These are phyloP conservation scores for Claviceps monticola DNA, from an alignment of 2,329 filamentous ascomycete genomes.

Conservation along the genomic window DNA sequence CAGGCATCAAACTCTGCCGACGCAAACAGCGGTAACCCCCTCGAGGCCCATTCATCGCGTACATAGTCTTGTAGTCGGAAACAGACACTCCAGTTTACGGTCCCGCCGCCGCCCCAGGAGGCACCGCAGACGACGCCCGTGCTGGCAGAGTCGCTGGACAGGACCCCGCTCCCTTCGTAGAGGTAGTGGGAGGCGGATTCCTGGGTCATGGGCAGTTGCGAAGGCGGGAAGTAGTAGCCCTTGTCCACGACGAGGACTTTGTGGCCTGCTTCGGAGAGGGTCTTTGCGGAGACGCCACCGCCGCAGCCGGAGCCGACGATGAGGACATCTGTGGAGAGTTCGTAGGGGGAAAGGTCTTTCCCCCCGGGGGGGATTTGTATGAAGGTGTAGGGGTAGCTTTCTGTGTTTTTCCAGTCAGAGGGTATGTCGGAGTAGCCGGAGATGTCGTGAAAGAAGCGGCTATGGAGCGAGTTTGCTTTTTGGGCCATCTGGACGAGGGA, in stretches of 20 bases:
- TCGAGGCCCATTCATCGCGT: constrained; percentile 64
- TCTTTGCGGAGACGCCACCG: constrained; percentile 68
- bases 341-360: constrained; percentile 27
- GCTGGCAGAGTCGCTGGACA: constrained; percentile 40
- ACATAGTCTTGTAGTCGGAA: constrained; percentile 60
- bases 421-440: constrained; percentile 45
- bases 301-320: constrained; percentile 82
- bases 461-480: constrained; percentile 40
- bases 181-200: constrained; percentile 46
- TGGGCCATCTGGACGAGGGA: constrained; percentile 40
- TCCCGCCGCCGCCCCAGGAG: constrained; percentile 75
- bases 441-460: constrained; percentile 38
- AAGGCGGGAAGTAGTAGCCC: constrained; percentile 59
- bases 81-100: constrained; percentile 68
- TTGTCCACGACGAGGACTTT: constrained; percentile 73
- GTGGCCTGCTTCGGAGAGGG: constrained; percentile 62
- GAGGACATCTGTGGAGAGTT: constrained; percentile 66
- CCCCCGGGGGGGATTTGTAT: constrained; percentile 35
- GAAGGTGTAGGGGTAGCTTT: constrained; percentile 44
- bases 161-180: constrained; percentile 52
- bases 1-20: constrained; percentile 62
- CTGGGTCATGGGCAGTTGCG: constrained; percentile 62
- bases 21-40: constrained; percentile 59
- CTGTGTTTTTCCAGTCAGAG: constrained; percentile 32
- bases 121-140: constrained; percentile 53